Base-by-base conservation (phyloP, 306 rosid species). In the Quercus aquifolioides region DNA sequence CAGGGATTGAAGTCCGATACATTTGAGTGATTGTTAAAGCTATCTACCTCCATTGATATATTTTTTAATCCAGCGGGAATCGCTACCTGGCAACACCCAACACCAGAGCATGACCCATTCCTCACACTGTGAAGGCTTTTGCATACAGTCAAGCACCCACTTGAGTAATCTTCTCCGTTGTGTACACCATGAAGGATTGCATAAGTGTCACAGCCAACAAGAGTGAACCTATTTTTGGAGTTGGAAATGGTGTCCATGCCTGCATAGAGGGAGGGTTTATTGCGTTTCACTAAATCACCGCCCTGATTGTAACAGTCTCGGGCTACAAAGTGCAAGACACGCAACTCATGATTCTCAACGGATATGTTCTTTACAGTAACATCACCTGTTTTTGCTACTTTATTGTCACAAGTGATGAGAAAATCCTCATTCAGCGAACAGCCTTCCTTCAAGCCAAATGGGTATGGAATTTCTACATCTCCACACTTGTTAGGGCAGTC, bases 401-500 rank as follows among this genome's bases (percentile, higher is more conserved):
- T 70, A 3, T 26, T 0, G 2, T 76, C 18, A 46, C 92, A 90
- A 1, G 23, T 31, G 3, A 88, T 30, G 4, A 13, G 5, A 41
- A 86, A 86, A 0, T 3, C n/a, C 0, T 2, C 0, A 0, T 79
- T 25, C 1, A 74, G 64, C 60, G 30, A 88, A 58, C 90, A 86
- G 6, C 11, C 21, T 1, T 4, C 0, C 0, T 11, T 41, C 3
- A 58, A 56, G 1, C 94, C 90, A 33, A 88, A 88, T 17, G 92
- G 94, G 55, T 84, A 90, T 26, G 88, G 87, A 57, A 90, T 77
- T n/a, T 41, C 12, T 3, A 88, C 17, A 6, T 65, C 28, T 9
- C 88, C 92, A 13, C 91, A 88, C 4, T 65, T 31, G 20, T 23
- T 21, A 1, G 3, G 64, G 76, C 88, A 83, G 19, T 74, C 86